Evolutionary conservation across 495 filamentous ascomycete genomes (phyloP), one percentile per base, ranked within the genome.

Genomic region (Tuber calosporum): DNA sequence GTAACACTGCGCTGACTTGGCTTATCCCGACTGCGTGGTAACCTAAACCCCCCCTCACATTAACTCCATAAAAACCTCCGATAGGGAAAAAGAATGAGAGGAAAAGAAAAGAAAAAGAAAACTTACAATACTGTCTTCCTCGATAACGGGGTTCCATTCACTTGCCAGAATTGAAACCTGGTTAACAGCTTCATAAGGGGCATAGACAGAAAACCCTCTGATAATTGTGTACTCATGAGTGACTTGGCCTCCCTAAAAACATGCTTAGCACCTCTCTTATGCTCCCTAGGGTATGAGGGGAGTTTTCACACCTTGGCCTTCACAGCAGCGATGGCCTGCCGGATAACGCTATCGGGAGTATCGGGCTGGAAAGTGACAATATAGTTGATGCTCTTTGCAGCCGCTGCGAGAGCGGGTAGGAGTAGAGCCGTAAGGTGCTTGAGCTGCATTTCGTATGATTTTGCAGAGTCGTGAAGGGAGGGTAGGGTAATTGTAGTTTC

Each of bases 81-180:
- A n/a, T 39, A 19, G 34, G 20, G 40, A 38, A 40, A n/a, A n/a
- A n/a, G n/a, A n/a, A n/a, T n/a, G n/a, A n/a, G n/a, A n/a, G n/a
- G n/a, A n/a, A n/a, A n/a, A n/a, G n/a, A n/a, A 11, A 9, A 42
- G 17, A 17, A 42, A 45, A 45, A 48, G 20, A 34, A 15, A 42
- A 77, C 76, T 4, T 41, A 78, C 76, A 20, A 78, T 36, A 30
- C 70, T n/a, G 6, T 78, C 76, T 38, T 78, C 70, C 53, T 78
- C 76, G 17, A 78, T 69, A 37, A 20, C 62, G 15, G 76, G 70
- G 5, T 38, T 34, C 11, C 66, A 68, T 43, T 73, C 53, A 26
- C 37, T 73, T 39, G 15, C 53, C 43, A 22, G 15, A 30, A 15
- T 48, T 66, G 39, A 77, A 41, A 26, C 48, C 69, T 17, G 53